Evolutionary conservation across 129 eudicot genomes (phyloP).

Genomic region (Arctium lappa): DNA sequence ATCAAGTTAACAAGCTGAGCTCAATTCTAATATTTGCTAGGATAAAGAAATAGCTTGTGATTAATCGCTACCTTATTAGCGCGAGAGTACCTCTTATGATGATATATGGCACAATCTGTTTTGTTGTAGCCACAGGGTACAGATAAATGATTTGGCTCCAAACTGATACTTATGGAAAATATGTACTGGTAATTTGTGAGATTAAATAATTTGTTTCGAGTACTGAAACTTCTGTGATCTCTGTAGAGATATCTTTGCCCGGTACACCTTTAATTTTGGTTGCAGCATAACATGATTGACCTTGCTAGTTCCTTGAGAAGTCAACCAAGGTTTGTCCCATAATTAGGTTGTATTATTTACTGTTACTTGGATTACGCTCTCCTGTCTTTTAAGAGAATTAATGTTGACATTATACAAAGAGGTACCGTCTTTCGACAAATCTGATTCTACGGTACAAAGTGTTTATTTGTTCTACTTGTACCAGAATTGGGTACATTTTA

Average conservation of each 20-base stretch:
- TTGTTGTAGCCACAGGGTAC: not conserved
- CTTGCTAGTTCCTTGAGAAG: not conserved
- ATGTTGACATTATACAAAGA: not conserved
- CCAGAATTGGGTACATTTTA: not conserved
- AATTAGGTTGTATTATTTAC: not conserved
- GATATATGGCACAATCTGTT: not conserved
- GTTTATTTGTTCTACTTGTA: no score
- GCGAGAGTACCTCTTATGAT: not conserved
- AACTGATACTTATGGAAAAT: not conserved
- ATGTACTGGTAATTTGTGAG: not conserved
- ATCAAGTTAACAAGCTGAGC: not conserved
- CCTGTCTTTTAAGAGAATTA: not conserved
- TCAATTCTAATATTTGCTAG: not conserved
- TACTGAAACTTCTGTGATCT: not conserved
- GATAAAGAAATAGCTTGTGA: not conserved
- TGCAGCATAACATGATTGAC: not conserved
- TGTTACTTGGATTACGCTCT: not conserved
- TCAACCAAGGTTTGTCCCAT: not conserved
- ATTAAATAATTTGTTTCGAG: not conserved
- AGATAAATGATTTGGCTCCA: not conserved
- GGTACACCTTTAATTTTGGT: not conserved
- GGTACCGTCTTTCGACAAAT: not conserved
- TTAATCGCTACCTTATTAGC: not conserved
- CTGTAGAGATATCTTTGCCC: not conserved
- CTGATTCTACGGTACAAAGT: not conserved